Evolutionary conservation across 805 yeast genomes (phyloP), one percentile per base, ranked within the genome.

Genomic region (Starmerella geochares): DNA sequence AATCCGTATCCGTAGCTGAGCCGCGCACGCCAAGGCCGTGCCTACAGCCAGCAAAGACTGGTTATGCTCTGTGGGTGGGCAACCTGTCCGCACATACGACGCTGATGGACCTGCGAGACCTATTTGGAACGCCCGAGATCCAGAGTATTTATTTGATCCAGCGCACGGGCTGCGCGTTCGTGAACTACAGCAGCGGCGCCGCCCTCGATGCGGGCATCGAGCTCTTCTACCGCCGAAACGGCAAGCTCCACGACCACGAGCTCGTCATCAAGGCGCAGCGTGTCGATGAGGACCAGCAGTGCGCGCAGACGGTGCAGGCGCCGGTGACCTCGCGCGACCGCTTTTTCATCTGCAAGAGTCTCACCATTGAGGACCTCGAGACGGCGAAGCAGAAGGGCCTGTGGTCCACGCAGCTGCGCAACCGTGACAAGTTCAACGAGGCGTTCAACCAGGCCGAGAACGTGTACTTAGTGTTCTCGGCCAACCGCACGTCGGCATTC

Each of bases 21-120:
- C 24, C 23, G 44, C 44, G 44, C 16, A 20, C 44, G 23, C 44
- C 92, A 97, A 64, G 90, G 97, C 55, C 97, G 73, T 2, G 97
- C 92, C 64, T 92, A 88, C 32, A 92, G 21, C 69, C 70, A 2
- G 66, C 64, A 6, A 67, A 61, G 33, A 55, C 66, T 10, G 68
- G 67, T 13, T 65, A 58, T 47, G 70, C 74, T 1, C 73, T 71
- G 47, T 77, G 79, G 65, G 81, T 67, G 9, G 73, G 73, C 6
- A 69, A 69, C 48, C 54, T 69, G 11, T 69, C 73, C 11, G 56
- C 61, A 10, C 57, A 54, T 31, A 60, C 70, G n/a, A 58, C 65
- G 8, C 60, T 70, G 23, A 51, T 54, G 13, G 70, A 67, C 51
- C 57, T 70, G 33, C 59, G 70, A 35, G 55, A 52, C 36, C 55